Conservation (phyloP, 2,329 filamentous ascomycete genomes). For the Ascochyta pisi region DNA sequence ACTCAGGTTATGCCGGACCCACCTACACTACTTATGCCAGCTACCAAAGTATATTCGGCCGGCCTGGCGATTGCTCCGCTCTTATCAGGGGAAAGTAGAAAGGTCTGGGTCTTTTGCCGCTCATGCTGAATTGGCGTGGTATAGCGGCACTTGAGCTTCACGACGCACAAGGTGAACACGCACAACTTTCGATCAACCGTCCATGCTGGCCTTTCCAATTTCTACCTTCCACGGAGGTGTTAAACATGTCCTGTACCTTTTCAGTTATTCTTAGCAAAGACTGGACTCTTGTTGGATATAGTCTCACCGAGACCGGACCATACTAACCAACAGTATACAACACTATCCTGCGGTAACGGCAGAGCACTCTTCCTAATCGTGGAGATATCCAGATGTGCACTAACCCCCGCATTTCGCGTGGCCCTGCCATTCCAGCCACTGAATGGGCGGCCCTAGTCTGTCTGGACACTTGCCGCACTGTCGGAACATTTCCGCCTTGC, state of each 20-base stretch:
- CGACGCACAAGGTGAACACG: neutral
- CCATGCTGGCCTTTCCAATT: neutral
- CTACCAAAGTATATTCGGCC: no score
- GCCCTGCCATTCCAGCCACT: neutral
- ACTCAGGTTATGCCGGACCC: no score
- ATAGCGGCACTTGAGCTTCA: neutral
- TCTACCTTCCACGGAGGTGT: neutral
- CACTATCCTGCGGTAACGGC: neutral
- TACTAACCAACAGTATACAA: neutral
- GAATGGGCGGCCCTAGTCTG: neutral
- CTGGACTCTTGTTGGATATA: neutral
- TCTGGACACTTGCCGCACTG: neutral
- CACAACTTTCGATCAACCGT: neutral
- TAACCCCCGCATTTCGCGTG: constrained; percentile 14
- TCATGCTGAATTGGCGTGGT: neutral
- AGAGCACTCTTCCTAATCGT: neutral
- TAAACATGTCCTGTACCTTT: neutral
- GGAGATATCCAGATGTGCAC: constrained; percentile 1
- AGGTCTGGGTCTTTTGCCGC: neutral
- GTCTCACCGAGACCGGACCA: neutral
- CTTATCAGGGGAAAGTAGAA: neutral
- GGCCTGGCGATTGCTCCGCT: neutral
- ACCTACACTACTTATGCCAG: no score
- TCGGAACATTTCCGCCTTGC: constrained; percentile 13
- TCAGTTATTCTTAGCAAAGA: neutral